Evolutionary conservation across 371 early-diverging fungal genomes (phyloP).

Genomic region (Capniomyces stellatus): DNA sequence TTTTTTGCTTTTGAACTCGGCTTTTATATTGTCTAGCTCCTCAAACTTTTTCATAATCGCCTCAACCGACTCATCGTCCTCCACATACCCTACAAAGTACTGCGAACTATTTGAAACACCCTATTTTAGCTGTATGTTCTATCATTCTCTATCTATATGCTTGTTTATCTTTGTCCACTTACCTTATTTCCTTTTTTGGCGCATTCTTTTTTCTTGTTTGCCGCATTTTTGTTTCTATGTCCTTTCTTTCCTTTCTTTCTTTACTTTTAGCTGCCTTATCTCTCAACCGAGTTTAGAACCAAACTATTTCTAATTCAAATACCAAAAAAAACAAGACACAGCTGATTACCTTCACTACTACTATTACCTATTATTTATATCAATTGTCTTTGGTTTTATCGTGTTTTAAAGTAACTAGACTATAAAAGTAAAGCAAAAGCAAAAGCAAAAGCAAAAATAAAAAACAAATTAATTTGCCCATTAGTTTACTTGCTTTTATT

Average conservation of each 20-base stretch:
- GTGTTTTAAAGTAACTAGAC: too few relatives aligned
- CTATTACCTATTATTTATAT: too few relatives aligned
- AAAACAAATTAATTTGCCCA: too few relatives aligned
- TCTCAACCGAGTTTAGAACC: too few relatives aligned
- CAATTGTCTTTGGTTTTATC: too few relatives aligned
- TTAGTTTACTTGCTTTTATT: too few relatives aligned
- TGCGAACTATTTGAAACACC: slow-evolving; percentile 36
- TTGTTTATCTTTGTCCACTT: neutral
- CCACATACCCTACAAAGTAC: slow-evolving; percentile 88
- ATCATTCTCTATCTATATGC: neutral
- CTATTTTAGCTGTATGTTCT: neutral
- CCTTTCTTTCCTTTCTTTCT: slow-evolving; percentile 7
- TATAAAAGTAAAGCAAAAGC: too few relatives aligned
- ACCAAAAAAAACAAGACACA: too few relatives aligned
- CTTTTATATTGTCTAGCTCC: slow-evolving; percentile 72
- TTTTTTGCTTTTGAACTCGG: slow-evolving; percentile 40
- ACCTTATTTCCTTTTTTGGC: slow-evolving; percentile 22
- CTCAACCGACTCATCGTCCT: slow-evolving; percentile 84
- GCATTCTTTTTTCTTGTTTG: slow-evolving; percentile 19
- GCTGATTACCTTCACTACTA: too few relatives aligned
- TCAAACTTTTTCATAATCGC: slow-evolving; percentile 94
- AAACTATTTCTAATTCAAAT: too few relatives aligned
- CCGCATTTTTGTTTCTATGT: slow-evolving; percentile 11
- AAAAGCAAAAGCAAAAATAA: too few relatives aligned
- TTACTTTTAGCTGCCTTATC: too few relatives aligned